phyloP scores from a whole-genome alignment of 495 filamentous ascomycete species.

The Parmelia sp. region DNA sequence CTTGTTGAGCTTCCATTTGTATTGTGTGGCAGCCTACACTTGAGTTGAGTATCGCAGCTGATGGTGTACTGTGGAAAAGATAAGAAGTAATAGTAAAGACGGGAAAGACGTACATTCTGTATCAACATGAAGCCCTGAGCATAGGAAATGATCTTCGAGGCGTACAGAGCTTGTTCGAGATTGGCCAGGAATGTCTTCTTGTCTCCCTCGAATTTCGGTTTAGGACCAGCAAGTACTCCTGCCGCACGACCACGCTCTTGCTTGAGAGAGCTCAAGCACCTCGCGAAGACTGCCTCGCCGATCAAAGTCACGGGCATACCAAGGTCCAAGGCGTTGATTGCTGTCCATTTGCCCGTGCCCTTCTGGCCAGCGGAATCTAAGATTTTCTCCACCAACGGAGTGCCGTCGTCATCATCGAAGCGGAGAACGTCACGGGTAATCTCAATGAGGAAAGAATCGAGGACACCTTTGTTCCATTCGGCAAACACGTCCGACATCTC shows the following conservation, averaged over 20 bases:
- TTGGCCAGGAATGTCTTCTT: constrained; percentile 89
- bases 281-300: constrained; percentile 91
- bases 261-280: constrained; percentile 92
- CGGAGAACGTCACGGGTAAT: constrained; percentile 97
- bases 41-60: constrained; percentile 24
- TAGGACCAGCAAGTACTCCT: constrained; percentile 68
- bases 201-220: constrained; percentile 76
- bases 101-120: constrained; percentile 68
- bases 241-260: constrained; percentile 82
- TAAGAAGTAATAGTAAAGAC: too few relatives aligned
- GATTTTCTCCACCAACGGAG: constrained; percentile 93
- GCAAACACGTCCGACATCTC: constrained; percentile 92
- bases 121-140: constrained; percentile 99
- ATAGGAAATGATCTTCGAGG: constrained; percentile 99
- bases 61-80: neutral
- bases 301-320: constrained; percentile 99
- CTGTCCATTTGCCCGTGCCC: constrained; percentile 99
- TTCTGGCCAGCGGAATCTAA: constrained; percentile 98
- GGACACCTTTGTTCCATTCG: constrained; percentile 97
- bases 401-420: constrained; percentile 91
- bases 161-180: constrained; percentile 97
- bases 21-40: constrained; percentile 81
- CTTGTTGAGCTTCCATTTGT: constrained; percentile 98
- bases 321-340: constrained; percentile 95
- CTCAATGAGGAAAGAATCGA: constrained; percentile 99